Evolutionary conservation across 2,329 filamentous ascomycete species (phyloP), one percentile per base, ranked within the genome.

Genomic region (Aspergillus pseudoglaucus): DNA sequence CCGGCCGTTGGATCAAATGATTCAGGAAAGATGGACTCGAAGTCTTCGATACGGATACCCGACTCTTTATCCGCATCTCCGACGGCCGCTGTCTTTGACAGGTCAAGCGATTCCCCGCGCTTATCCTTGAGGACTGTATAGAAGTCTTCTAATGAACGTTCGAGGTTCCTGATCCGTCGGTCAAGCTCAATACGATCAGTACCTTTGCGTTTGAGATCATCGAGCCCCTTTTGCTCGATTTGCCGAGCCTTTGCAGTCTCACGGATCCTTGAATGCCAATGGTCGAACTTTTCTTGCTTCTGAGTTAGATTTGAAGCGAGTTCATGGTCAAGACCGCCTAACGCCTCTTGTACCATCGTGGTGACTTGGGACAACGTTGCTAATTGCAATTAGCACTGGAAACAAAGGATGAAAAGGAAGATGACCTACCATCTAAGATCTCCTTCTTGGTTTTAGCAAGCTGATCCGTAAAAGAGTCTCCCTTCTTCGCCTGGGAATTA

Each of bases 221-320:
- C 87, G 3, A 95, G 73, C 18, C 78, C 80, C 47, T 84, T 83
- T 47, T 88, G 83, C 47, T 90, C 85, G 47, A 90, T 85, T 55
- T 85, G 84, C 27, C 95, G 80, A 52, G 87, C 82, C 17, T 84
- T 79, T 1, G 90, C 93, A 1, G 88, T 84, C 48, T 88, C 85
- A 43, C 89, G 85, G 45, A 98, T 84, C 22, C 85, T 84, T 38
- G 81, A 75, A 67, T 96, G 91, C 32, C 94, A 82, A 14, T 83
- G 78, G 62, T 96, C 90, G 46, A 97, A 85, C 25, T 84, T 80
- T 44, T 85, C 78, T 70, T 96, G 90, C 64, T 95, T 95, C 40
- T 85, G 77, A 58, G 85, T 86, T 53, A 95, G 82, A 65, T 91
- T 88, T 43, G 82, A 76, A 47, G 88, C 85, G 64, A 96, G 91